phyloP scores from a whole-genome alignment of 225 moss, liverwort and hornwort species.

The Ulota crispa region DNA sequence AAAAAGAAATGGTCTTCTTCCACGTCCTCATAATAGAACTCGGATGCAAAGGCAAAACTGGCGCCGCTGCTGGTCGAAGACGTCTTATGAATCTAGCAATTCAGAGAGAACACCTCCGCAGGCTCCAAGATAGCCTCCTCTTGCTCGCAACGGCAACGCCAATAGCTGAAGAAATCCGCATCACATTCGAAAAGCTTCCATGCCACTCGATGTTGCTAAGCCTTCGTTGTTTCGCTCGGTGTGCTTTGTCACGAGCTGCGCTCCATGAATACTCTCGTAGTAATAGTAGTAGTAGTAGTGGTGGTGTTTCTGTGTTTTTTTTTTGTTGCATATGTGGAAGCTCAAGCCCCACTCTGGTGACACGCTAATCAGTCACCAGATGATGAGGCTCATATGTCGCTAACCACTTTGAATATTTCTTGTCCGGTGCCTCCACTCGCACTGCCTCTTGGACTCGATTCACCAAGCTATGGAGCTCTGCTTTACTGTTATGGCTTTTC shows the following conservation, averaged over 20 bases:
- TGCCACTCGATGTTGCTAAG: conserved; percentile 21
- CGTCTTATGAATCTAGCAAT: conserved; percentile 12
- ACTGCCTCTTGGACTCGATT: conserved; percentile 41
- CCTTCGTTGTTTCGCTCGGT: conserved; percentile 11
- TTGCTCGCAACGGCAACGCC: conserved; percentile 20
- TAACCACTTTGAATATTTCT: conserved; percentile 50
- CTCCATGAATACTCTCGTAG: conserved; percentile 14
- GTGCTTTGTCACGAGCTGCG: conserved; percentile 30
- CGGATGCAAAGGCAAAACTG: conserved; percentile 22
- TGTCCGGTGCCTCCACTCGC: conserved; percentile 47
- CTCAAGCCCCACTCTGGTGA: conserved; percentile 28
- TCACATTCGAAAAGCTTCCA: conserved; percentile 27
- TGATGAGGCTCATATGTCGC: conserved; percentile 26
- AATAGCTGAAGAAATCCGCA: conserved; percentile 31
- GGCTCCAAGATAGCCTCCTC: background rate
- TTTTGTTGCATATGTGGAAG: conserved; percentile 46
- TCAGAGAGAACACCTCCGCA: conserved; percentile 5
- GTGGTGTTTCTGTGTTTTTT: conserved; percentile 25
- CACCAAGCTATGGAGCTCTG: conserved; percentile 46
- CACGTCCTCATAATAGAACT: conserved; percentile 34
- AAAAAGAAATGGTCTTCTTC: conserved; percentile 37
- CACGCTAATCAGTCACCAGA: conserved; percentile 32
- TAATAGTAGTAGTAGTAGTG: conserved; percentile 9
- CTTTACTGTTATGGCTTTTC: conserved; percentile 12
- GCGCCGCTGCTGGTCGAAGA: conserved; percentile 7